phyloP scores from a whole-genome alignment of 1,139 yeast species.

The Kazachstania sp. region DNA sequence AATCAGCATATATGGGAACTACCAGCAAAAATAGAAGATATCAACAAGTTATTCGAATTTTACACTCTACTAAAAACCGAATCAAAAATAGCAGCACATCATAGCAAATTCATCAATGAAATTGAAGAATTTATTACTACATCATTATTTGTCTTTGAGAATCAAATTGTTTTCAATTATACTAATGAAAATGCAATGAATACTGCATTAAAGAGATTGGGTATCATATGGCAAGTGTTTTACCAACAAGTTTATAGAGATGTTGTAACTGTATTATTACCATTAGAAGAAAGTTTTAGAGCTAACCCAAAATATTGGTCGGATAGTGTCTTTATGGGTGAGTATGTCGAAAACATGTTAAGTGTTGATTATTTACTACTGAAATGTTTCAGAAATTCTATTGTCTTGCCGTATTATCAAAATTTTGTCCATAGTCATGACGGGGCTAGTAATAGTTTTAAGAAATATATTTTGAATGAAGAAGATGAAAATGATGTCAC shows the following conservation, averaged over 20 bases:
- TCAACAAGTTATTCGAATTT: slow-evolving; percentile 32
- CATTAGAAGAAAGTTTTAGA: slow-evolving; percentile 38
- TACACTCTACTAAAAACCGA: slow-evolving; percentile 22
- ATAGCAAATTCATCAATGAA: slow-evolving; percentile 34
- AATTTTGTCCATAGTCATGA: slow-evolving; percentile 29
- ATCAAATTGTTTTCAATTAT: slow-evolving; percentile 30
- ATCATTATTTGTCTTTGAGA: slow-evolving; percentile 39
- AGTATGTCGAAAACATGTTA: slow-evolving; percentile 11
- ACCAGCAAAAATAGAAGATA: slow-evolving; percentile 33
- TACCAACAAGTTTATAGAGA: slow-evolving; percentile 47
- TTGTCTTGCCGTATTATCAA: slow-evolving; percentile 43
- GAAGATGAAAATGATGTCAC: slow-evolving; percentile 29
- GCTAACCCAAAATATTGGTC: slow-evolving; percentile 18
- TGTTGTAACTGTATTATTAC: slow-evolving; percentile 50
- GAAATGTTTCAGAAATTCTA: slow-evolving; percentile 41
- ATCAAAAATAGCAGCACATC: slow-evolving; percentile 20
- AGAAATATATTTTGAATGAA: slow-evolving; percentile 28
- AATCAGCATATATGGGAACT: slow-evolving; percentile 27
- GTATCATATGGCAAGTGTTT: slow-evolving; percentile 48
- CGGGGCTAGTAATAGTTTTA: slow-evolving; percentile 28
- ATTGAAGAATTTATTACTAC: slow-evolving; percentile 39
- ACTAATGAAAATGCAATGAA: slow-evolving; percentile 26
- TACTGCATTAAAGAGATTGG: slow-evolving; percentile 32
- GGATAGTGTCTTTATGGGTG: slow-evolving; percentile 27
- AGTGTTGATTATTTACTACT: slow-evolving; percentile 30